Conservation (phyloP, 352 stramenopile genomes). For the Pythium periplocum region DNA sequence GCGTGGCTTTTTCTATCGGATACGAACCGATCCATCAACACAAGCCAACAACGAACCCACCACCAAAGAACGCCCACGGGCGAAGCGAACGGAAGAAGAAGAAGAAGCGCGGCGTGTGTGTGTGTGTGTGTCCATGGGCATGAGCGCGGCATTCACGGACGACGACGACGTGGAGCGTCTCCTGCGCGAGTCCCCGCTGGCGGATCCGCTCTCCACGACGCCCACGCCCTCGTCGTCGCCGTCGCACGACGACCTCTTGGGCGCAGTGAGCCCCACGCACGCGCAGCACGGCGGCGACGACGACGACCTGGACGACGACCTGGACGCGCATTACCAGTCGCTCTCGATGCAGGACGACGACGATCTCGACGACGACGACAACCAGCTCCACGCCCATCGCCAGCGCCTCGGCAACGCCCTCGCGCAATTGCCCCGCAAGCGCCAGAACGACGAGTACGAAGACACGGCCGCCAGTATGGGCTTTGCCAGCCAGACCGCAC, state of each 20-base stretch:
- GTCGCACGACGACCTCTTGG: constrained; percentile 12
- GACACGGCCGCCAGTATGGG: background rate
- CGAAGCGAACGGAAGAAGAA: too few species aligned
- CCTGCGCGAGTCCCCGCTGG: too few species aligned
- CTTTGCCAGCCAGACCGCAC: constrained; percentile 7
- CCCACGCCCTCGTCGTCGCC: constrained; percentile 1
- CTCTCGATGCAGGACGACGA: constrained; percentile 10
- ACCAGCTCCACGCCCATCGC: constrained; percentile 10
- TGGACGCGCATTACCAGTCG: constrained; percentile 12
- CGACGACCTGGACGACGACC: constrained; percentile 5
- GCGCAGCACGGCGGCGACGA: constrained; percentile 4
- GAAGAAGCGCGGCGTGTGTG: too few species aligned
- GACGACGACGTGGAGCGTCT: background rate
- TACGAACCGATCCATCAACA: too few species aligned
- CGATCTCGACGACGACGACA: constrained; percentile 13
- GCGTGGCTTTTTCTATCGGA: too few species aligned
- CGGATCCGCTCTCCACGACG: constrained; percentile 1
- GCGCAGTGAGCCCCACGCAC: constrained; percentile 2
- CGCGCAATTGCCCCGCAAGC: constrained; percentile 12
- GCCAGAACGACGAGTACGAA: background rate
- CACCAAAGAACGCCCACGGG: too few species aligned
- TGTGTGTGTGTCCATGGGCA: background rate
- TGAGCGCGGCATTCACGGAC: background rate
- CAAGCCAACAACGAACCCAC: too few species aligned
- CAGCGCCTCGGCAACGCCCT: constrained; percentile 14